phyloP scores from a whole-genome alignment of 495 filamentous ascomycete species.

The Xylaria venustula region DNA sequence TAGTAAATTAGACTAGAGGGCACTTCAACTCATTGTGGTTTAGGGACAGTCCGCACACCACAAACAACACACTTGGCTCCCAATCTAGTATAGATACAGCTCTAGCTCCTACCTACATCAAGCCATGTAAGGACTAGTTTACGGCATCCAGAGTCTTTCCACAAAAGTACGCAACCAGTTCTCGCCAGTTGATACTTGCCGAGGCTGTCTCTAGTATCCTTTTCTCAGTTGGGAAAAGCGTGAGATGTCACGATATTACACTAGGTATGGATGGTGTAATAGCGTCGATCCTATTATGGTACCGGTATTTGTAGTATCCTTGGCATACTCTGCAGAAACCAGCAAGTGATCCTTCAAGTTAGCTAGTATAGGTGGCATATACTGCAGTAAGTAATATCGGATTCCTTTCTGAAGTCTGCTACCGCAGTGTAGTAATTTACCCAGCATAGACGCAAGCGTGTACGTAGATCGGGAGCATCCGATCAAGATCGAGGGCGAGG shows the following conservation, averaged over 20 bases:
- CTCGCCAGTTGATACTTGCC: neutral
- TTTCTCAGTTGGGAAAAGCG: conserved; percentile 6
- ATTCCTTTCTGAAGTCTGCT: too few relatives aligned
- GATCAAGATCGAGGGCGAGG: neutral
- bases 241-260: neutral
- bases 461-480: neutral
- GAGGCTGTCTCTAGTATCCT: neutral
- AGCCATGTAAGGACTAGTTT: neutral
- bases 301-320: neutral
- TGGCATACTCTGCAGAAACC: neutral
- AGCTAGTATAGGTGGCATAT: neutral
- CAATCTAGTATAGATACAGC: too few relatives aligned
- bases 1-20: too few relatives aligned
- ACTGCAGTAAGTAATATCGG: too few relatives aligned
- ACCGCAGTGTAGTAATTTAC: too few relatives aligned
- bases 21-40: neutral
- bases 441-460: too few relatives aligned
- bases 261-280: neutral
- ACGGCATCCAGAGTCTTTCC: neutral
- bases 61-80: too few relatives aligned
- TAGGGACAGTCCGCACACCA: neutral
- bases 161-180: neutral
- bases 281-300: neutral
- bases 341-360: neutral
- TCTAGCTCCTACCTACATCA: neutral